Conservation (phyloP, 1,284 basidiomycete species). For the Ceratobasidium sp. region DNA sequence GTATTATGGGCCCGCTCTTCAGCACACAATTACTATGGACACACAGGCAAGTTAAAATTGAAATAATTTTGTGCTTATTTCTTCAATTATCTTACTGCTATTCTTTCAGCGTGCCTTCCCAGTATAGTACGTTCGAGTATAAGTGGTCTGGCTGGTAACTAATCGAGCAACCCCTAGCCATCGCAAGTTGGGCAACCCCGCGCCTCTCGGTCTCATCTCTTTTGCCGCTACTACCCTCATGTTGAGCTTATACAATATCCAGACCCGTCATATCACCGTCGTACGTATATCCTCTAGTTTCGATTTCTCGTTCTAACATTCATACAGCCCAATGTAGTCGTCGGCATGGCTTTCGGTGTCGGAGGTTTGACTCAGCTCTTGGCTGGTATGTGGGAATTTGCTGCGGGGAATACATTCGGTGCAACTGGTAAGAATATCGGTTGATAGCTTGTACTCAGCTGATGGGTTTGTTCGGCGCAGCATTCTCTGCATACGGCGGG, state of each 20-base stretch:
- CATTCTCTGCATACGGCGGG: slow-evolving; percentile 81
- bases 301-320: slow-evolving; percentile 62
- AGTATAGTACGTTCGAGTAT: slow-evolving; percentile 3
- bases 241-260: slow-evolving; percentile 52
- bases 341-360: slow-evolving; percentile 82
- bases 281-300: slow-evolving; percentile 13
- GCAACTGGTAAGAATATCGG: slow-evolving; percentile 62
- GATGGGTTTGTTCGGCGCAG: slow-evolving; percentile 54
- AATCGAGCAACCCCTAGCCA: background rate
- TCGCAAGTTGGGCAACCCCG: slow-evolving; percentile 58
- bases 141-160: background rate
- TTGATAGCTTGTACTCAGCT: background rate
- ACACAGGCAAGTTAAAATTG: background rate
- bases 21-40: slow-evolving; percentile 10
- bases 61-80: background rate
- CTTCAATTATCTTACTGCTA: background rate
- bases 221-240: slow-evolving; percentile 59
- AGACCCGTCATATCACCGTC: slow-evolving; percentile 48
- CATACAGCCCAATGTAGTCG: slow-evolving; percentile 72
- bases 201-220: slow-evolving; percentile 49
- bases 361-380: slow-evolving; percentile 83
- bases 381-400: slow-evolving; percentile 84
- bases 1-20: background rate
- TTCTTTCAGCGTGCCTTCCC: slow-evolving; percentile 22
- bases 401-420: slow-evolving; percentile 72